Evolutionary conservation across 2,329 filamentous ascomycete genomes (phyloP), one percentile per base, ranked within the genome.

Genomic region (Trichoderma lentiforme): DNA sequence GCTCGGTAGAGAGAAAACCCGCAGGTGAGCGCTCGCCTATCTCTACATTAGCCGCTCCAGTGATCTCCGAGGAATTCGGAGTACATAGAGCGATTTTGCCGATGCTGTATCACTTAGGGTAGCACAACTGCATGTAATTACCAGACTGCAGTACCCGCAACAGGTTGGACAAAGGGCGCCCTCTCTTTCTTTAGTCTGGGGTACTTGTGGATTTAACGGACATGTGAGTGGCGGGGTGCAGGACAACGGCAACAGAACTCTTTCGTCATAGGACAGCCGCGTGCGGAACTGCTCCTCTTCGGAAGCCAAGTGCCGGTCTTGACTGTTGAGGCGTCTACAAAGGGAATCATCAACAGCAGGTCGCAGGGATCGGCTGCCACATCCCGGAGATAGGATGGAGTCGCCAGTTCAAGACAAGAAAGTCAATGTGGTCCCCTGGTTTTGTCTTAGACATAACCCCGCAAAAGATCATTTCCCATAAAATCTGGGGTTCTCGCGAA

Each of bases 401-500:
- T 36, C n/a, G 4, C 32, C 32, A 58, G 15, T 34, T 32, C 57
- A 36, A 24, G 32, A 61, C 32, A n/a, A 61, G 32, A 61, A 34
- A 39, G 21, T 57, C 32, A 18, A 36, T 24, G 43, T 21, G 28
- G 28, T 24, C 34, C 64, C 65, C 34, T 47, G 21, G 24, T 11
- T 24, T 43, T 68, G 34, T 60, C 51, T 60, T 7, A 58, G 47
- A 47, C 65, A 11, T 3, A 68, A 68, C 65, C 65, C 65, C 65
- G 65, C 65, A 68, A 32, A 43, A 43, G 18, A 11, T 43, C 5
- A 47, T 11, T 36, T 68, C 53, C 18, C 65, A 68, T 68, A 68
- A 68, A 68, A 68, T 68, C 65, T 32, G 65, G 53, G 65, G 53
- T 47, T 68, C 36, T 36, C 65, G 34, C 30, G 65, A 43, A 28